phyloP scores from a whole-genome alignment of 345 rosid genomes.

The Salix suchowensis region DNA sequence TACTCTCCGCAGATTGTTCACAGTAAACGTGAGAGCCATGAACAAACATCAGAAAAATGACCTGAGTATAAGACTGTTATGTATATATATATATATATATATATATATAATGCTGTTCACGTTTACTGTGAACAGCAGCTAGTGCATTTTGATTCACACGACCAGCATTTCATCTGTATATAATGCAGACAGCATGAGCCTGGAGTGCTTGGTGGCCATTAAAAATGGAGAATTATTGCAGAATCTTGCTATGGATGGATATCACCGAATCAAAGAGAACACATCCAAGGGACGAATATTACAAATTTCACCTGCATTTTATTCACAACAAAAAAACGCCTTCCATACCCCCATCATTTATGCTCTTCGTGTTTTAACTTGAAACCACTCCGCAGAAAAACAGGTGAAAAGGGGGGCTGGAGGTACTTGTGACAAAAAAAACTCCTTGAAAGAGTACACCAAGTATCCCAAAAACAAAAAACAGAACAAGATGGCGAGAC shows the following conservation, averaged over 20 bases:
- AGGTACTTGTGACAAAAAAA: slow-evolving; percentile 31
- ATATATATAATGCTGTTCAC: no score
- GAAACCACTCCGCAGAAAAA: slow-evolving; percentile 20
- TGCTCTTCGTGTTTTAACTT: slow-evolving; percentile 13
- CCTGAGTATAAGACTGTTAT: no score
- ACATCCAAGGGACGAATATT: slow-evolving; percentile 6
- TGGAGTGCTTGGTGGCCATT: no score
- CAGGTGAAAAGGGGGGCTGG: slow-evolving; percentile 38
- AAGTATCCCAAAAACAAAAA: slow-evolving; percentile 12
- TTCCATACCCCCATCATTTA: slow-evolving; percentile 20
- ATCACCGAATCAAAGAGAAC: background rate
- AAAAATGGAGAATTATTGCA: background rate
- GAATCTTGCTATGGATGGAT: background rate
- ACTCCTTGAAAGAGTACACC: slow-evolving; percentile 13
- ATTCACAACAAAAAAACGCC: slow-evolving; percentile 36
- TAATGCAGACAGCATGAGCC: background rate
- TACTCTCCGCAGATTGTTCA: background rate
- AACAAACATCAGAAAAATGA: no score
- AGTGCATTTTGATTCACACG: background rate
- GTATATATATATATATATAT: no score
- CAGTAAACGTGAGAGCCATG: no score
- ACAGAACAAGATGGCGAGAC: background rate
- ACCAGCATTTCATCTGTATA: background rate
- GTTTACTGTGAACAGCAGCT: background rate
- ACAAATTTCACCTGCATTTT: slow-evolving; percentile 39